Conservation (phyloP, 2,329 filamentous ascomycete genomes). For the Stenocarpella maydis region DNA sequence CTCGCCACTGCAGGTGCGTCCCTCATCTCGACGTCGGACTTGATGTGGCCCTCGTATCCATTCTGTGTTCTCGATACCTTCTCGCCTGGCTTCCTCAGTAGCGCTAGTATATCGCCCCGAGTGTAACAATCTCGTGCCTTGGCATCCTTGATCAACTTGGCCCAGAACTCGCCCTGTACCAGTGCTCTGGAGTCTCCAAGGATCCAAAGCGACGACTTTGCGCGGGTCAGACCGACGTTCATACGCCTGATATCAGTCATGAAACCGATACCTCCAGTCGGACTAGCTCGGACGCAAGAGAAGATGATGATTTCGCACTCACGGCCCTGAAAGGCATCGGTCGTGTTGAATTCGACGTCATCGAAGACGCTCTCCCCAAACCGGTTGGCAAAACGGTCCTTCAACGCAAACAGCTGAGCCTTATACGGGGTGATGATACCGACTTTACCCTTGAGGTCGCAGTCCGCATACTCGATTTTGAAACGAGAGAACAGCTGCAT, state of each 20-base stretch:
- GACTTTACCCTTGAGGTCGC: slow-evolving; percentile 82
- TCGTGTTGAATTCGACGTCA: slow-evolving; percentile 96
- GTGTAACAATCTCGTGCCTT: slow-evolving; percentile 79
- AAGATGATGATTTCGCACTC: slow-evolving; percentile 99
- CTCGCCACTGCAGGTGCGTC: slow-evolving; percentile 20
- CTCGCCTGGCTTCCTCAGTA: slow-evolving; percentile 56
- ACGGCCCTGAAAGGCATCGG: slow-evolving; percentile 95
- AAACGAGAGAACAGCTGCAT: slow-evolving; percentile 85
- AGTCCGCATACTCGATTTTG: slow-evolving; percentile 72
- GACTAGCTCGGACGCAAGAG: slow-evolving; percentile 92
- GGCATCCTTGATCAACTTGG: slow-evolving; percentile 83
- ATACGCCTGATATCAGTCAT: slow-evolving; percentile 97
- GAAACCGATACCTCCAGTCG: slow-evolving; percentile 97
- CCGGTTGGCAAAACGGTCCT: slow-evolving; percentile 72
- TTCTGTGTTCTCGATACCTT: slow-evolving; percentile 43
- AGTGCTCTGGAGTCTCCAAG: slow-evolving; percentile 90
- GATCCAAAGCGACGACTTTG: slow-evolving; percentile 96
- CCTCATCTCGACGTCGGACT: slow-evolving; percentile 40
- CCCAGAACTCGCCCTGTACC: slow-evolving; percentile 90
- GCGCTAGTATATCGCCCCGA: slow-evolving; percentile 63
- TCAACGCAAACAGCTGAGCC: slow-evolving; percentile 84
- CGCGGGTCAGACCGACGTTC: slow-evolving; percentile 97
- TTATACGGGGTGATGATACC: slow-evolving; percentile 99
- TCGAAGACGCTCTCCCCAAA: slow-evolving; percentile 81
- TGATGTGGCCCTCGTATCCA: slow-evolving; percentile 5